These are phyloP conservation scores for Physocladia obscura DNA, from an alignment of 192 early-diverging fungal species.

Conservation along the genomic window DNA sequence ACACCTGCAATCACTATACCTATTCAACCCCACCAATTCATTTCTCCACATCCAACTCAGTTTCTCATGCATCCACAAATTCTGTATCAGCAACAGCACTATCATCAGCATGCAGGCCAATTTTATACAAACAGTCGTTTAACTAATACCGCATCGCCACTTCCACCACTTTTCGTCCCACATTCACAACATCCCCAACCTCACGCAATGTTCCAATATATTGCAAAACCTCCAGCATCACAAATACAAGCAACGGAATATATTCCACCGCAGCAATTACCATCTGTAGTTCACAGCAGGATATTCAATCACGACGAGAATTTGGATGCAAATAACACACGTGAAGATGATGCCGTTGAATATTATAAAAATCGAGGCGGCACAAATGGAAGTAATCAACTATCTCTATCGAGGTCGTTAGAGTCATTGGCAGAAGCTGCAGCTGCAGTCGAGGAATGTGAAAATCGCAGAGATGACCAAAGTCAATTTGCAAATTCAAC, in stretches of 20 bases:
- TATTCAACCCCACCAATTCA: no score
- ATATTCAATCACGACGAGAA: not conserved
- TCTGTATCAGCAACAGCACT: not conserved
- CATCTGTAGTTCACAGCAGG: not conserved
- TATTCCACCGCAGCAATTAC: not conserved
- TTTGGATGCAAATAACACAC: not conserved
- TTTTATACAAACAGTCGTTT: no score
- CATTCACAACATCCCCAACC: no score
- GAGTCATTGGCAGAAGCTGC: conserved; percentile 21
- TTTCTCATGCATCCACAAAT: not conserved
- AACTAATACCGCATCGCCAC: no score
- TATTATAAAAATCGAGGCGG: not conserved
- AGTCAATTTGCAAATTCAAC: no score
- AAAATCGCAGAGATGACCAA: no score
- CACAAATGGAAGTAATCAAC: not conserved
- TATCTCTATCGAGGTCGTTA: conserved; percentile 9
- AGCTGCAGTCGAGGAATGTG: not conserved
- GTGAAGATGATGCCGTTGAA: not conserved
- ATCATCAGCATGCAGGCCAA: not conserved
- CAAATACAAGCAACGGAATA: not conserved
- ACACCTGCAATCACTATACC: no score
- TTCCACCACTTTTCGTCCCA: no score
- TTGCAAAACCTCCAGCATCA: not conserved
- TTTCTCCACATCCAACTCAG: not conserved
- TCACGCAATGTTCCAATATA: not conserved